Percentiles rank a stretch among this genome's conserved stretches.
phyloP scores from a whole-genome alignment of 345 rosid genomes.

The Populus alba region DNA sequence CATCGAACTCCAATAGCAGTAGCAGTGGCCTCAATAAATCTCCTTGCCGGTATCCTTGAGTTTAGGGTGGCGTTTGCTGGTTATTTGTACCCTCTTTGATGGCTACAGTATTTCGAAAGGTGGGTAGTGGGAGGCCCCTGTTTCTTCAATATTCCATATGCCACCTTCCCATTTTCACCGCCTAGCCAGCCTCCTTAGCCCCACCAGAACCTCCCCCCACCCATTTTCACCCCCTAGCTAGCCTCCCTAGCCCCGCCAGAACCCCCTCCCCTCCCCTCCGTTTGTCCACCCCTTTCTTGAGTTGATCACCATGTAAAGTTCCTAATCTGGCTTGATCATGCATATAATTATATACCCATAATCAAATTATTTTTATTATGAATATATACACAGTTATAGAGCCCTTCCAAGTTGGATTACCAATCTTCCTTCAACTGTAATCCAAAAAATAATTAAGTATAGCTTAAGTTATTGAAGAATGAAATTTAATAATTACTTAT shows the following conservation, averaged over 20 bases:
- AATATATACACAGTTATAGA: too few relatives aligned
- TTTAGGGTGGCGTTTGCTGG: not conserved
- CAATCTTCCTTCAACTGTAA: not conserved
- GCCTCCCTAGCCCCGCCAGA: slow-evolving; percentile 2
- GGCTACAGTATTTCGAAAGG: not conserved
- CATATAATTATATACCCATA: too few relatives aligned
- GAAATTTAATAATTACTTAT: not conserved
- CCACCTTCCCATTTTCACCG: not conserved
- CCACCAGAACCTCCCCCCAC: not conserved
- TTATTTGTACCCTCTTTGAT: slow-evolving; percentile 2
- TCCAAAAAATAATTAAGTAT: too few relatives aligned
- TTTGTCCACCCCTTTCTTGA: not conserved
- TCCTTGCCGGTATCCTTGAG: not conserved
- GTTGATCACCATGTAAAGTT: not conserved
- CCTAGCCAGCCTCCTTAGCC: not conserved
- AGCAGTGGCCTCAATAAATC: not conserved
- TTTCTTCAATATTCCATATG: slow-evolving; percentile 8
- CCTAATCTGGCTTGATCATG: not conserved
- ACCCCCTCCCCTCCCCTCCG: not conserved
- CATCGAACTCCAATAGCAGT: too few relatives aligned
- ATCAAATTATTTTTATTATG: not conserved
- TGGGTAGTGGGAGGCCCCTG: not conserved
- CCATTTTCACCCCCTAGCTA: not conserved
- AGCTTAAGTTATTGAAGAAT: not conserved
- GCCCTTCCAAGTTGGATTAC: too few relatives aligned